Base-by-base conservation (phyloP, 192 early-diverging fungal species). In the Linnemannia schmuckeri region DNA sequence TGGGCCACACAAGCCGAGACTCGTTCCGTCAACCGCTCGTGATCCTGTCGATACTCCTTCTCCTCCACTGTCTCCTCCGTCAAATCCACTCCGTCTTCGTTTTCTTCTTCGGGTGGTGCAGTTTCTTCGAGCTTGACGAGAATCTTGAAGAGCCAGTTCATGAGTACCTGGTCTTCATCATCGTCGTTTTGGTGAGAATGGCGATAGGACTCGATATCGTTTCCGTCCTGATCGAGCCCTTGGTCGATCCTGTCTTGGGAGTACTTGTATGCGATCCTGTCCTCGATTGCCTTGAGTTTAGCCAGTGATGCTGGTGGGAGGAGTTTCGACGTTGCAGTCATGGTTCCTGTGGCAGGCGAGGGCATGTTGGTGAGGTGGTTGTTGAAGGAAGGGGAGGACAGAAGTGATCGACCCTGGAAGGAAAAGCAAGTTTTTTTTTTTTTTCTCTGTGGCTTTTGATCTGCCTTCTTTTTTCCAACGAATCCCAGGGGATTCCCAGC, bases 201-300 rank as follows among this genome's bases (percentile, higher is more conserved):
- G 47, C 1, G 69, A 33, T n/a, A 54, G 24, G 44, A 30, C 30
- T 81, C 79, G 76, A 87, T 77, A 6, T 87, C 85, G 54, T 87
- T 87, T 6, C 85, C 85, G 30, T 87, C 85, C 41, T 87, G 72
- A 71, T 87, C 85, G 44, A 87, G 66, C 2, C 79, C 85, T 61
- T 87, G 85, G 46, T 87, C 85, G 46, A 87, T 87, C 73, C 85
- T 46, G 63, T 87, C 85, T 68, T 87, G 85, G 15, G 85, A 87
- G 46, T 87, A 87, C 54, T 87, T 87, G 80, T 87, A 87, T 18
- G 47, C 33, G 76, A 87, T 81, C 52, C 79, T 73, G 76, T 87
- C 85, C 72, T 87, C 85, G 13, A 87, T 79, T 1, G 70, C 44
- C 68, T 81, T 74, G 44, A 87, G 79, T 13, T 76, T 46, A 12